Base-by-base conservation (phyloP, 2,329 filamentous ascomycete species). In the Triangularia verruculosa region DNA sequence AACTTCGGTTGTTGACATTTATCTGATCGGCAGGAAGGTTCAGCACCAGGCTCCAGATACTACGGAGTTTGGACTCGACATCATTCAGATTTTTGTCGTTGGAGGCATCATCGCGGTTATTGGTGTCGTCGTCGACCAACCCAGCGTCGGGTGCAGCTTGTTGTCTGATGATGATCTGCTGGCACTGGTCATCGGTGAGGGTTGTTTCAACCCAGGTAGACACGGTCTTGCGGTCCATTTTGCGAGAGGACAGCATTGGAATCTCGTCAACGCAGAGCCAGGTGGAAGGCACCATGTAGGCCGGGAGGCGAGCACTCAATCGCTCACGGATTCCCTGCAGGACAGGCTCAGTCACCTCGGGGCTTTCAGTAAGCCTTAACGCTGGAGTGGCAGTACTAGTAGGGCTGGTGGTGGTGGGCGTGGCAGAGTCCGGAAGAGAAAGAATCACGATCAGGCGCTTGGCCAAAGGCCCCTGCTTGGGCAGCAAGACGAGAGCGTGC, bases 141-240 rank as follows among this genome's bases (percentile, higher is more conserved):
- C 15, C 27, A 4, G 15, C 28, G 24, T 9, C 13, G 3, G 43
- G n/a, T 4, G 15, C 27, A 22, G 27, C 20, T 20, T 59, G 22
- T 51, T 47, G 27, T 1, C 64, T 27, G 47, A 79, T 73, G 1
- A 80, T 77, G 3, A 73, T 72, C 13, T 78, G 73, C 43, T 78
- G 80, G 0, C 72, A 73, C 0, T 72, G 67, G 2, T 78, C 72
- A n/a, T 78, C 73, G 9, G 24, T 68, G 27, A 71, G 52, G 67
- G 79, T 73, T 47, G 68, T 70, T 22, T 79, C 76, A 2, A 83
- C 64, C 82, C 82, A 84, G 1, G 69, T 68, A 1, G 74, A 73
- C 15, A 80, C 74, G 65, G 64, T 74, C 68, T 76, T 66, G 74
- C 75, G 73, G 63, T 77, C 72, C 25, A 73, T 61, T 64, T 77